Evolutionary conservation across 129 eudicot genomes (phyloP).

Genomic region (Lonicera japonica): DNA sequence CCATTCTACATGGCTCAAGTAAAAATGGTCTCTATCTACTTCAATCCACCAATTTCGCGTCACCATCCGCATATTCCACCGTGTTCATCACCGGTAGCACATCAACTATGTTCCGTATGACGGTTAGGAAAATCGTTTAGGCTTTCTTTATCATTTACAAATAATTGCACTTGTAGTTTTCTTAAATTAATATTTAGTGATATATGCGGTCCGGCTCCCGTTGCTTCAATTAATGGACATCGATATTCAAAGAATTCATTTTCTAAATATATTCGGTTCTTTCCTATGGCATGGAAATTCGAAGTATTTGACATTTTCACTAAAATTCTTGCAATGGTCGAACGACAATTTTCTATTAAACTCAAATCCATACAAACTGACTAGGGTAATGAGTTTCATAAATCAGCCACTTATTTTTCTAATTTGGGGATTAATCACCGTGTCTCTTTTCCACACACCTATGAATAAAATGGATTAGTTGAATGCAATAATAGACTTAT

Average conservation of each 20-base stretch:
- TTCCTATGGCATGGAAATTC: neutral
- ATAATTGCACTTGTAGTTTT: neutral
- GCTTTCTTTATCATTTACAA: neutral
- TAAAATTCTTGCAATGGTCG: neutral
- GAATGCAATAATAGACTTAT: too few species aligned
- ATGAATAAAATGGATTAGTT: neutral
- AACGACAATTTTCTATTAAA: neutral
- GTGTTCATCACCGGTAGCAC: neutral
- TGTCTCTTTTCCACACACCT: neutral
- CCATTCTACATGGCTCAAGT: neutral
- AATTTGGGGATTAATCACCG: neutral
- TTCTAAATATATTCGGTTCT: too few species aligned
- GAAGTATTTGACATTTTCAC: neutral
- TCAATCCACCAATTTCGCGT: too few species aligned
- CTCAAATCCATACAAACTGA: neutral
- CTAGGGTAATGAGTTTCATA: neutral
- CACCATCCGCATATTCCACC: too few species aligned
- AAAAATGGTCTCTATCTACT: neutral
- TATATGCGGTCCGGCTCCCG: neutral
- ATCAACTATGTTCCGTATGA: neutral
- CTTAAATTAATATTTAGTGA: neutral
- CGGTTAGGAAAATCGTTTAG: neutral
- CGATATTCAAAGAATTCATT: neutral
- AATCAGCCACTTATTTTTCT: too few species aligned
- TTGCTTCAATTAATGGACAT: neutral